Evolutionary conservation across 257 asterid species (phyloP).

Genomic region (Capsicum rhomboideum): DNA sequence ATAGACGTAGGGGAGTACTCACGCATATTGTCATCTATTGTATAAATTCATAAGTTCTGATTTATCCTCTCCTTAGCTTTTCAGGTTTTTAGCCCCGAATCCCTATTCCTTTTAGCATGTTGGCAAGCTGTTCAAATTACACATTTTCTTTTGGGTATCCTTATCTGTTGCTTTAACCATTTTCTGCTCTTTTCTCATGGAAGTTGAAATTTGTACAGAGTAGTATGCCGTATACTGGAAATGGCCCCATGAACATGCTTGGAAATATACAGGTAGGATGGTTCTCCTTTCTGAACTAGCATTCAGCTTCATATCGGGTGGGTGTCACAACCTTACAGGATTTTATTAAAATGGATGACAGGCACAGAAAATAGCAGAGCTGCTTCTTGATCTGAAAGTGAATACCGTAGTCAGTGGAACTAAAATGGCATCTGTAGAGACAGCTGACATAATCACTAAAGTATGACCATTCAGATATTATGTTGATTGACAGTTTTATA

Average conservation of each 20-base stretch:
- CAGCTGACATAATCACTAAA: slow-evolving; percentile 63
- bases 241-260: slow-evolving; percentile 69
- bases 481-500: background rate
- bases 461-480: slow-evolving; percentile 28
- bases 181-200: background rate
- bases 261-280: slow-evolving; percentile 61
- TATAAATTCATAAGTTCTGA: background rate
- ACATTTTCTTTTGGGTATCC: background rate
- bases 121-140: background rate
- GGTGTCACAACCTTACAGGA: background rate
- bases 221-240: slow-evolving; percentile 25
- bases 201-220: slow-evolving; percentile 28
- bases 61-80: background rate
- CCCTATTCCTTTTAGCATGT: background rate
- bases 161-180: background rate
- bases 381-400: slow-evolving; percentile 75
- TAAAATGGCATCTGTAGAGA: slow-evolving; percentile 56
- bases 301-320: background rate
- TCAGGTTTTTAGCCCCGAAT: background rate
- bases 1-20: background rate
- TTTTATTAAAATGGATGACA: slow-evolving; percentile 16
- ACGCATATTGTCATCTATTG: background rate
- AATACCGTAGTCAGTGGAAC: slow-evolving; percentile 55
- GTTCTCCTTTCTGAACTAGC: background rate
- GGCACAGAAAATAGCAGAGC: slow-evolving; percentile 93